phyloP scores from a whole-genome alignment of 2,329 filamentous ascomycete genomes.

The Monosporascus sp. region DNA sequence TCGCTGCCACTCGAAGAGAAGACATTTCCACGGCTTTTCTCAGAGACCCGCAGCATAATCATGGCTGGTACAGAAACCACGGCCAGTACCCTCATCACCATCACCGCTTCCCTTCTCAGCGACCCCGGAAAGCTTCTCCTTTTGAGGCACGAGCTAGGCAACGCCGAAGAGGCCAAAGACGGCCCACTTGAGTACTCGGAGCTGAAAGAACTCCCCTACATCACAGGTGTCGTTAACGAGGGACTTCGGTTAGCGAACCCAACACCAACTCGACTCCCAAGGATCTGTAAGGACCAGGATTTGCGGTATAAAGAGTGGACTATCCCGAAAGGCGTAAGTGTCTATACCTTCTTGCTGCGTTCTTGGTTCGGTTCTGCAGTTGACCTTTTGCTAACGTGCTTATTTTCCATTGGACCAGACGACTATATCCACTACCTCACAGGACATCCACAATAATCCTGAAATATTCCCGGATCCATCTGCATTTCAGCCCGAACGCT shows the following conservation, averaged over 20 bases:
- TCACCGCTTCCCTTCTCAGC: constrained; percentile 13
- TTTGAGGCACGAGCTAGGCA: constrained; percentile 9
- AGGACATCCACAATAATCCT: constrained; percentile 15
- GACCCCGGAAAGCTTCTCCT: constrained; percentile 9
- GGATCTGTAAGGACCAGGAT: constrained; percentile 16
- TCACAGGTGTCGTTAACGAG: constrained; percentile 19
- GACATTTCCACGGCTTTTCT: constrained; percentile 18
- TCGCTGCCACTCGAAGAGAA: constrained; percentile 15
- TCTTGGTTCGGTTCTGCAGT: neutral
- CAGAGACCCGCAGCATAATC: constrained; percentile 18
- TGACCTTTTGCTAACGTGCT: neutral
- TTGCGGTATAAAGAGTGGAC: constrained; percentile 11
- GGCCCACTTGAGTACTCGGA: constrained; percentile 10
- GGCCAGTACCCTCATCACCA: constrained; percentile 14
- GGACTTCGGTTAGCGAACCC: constrained; percentile 17
- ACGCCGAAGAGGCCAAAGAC: constrained; percentile 11
- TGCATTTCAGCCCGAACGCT: constrained; percentile 15
- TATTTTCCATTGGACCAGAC: constrained; percentile 5
- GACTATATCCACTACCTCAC: constrained; percentile 15
- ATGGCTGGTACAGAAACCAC: constrained; percentile 21
- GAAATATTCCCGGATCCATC: constrained; percentile 9
- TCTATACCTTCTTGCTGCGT: neutral
- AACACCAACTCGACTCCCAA: constrained; percentile 15
- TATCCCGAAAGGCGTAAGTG: constrained; percentile 15
- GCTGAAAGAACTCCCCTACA: constrained; percentile 15